Evolutionary conservation across 108 stramenopile species (phyloP), one percentile per base, ranked within the genome.

Genomic region (Skeletonema costatum): DNA sequence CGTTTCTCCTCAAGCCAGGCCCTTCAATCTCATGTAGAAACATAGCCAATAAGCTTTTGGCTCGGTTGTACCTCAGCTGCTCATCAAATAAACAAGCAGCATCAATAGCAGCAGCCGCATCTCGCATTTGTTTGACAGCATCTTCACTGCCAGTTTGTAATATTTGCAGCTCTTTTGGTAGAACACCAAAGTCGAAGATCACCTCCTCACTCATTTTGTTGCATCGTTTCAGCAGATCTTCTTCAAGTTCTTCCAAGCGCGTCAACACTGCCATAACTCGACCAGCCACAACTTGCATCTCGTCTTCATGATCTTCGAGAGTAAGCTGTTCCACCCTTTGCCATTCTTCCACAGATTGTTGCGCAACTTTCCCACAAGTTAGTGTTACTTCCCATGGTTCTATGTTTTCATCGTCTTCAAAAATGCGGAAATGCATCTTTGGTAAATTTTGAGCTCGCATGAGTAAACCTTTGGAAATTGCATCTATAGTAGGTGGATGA

Each of bases 1-100:
- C 66, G 39, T 81, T 81, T 30, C 56, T 32, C 41, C 74, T n/a
- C 64, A 81, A 75, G 21, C 80, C 80, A 21, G 80, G 80, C 16
- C 79, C 79, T 70, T 80, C 79, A 16, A 80, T 25, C 30, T 80
- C 79, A 56, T 80, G 79, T 12, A 80, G 62, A 64, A 80, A 80
- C 73, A 74, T 64, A 10, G 79, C 72, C 14, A 80, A 53, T 59
- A 80, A 56, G 30, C 70, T 69, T 21, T 68, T 66, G 11, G 79
- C 72, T n/a, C 79, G 72, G 42, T 80, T 80, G 73, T 68, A 41
- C 19, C 79, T 62, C 50, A 80, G 36, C n/a, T 38, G 36, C 31
- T 69, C 61, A 63, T 80, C 79, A 41, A 80, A 80, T 25, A 80
- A 51, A 63, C 73, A 80, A 13, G 79, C 73, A 19, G 72, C 79